Evolutionary conservation across 2,329 filamentous ascomycete genomes (phyloP), one percentile per base, ranked within the genome.

Genomic region (Fusarium nodosum): DNA sequence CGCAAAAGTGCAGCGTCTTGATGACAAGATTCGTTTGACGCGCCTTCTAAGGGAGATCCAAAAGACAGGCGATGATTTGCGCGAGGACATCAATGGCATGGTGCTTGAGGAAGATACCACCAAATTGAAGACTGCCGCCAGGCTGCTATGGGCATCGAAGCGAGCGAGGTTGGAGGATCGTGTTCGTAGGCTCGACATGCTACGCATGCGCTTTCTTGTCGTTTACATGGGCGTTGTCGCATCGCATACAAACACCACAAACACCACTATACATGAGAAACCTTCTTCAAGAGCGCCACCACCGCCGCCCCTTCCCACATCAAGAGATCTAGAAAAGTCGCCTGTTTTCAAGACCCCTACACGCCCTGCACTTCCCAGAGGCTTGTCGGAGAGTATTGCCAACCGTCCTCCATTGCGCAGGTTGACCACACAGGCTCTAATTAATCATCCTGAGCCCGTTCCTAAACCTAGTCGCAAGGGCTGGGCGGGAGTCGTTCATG

Each of bases 181-280:
- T 53, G 80, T 90, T 56, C 83, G 86, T 57, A 82, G 87, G 47
- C 79, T 90, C 41, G 88, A 90, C 71, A 77, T 90, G 72, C 76
- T 90, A 74, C 83, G 88, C 75, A 89, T 89, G 86, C 85, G 88
- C 64, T 90, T 90, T 74, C 78, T 90, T 33, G 87, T 90, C 36
- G 82, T 89, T 38, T 89, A 89, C 76, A 86, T 90, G 86, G 86
- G 87, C 67, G 84, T 89, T 64, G 82, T 90, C 55, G 76, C 79
- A 36, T 78, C 77, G 53, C 72, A 74, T 55, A 56, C 66, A 13
- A 63, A 72, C 41, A 69, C 66, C 30, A 34, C 66, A 24, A 63
- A 72, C 44, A 56, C 62, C 41, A 34, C 77, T 52, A 72, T 72
- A 47, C 73, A 77, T 36, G 77, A 78, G 54, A 82, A 79, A 62